Evolutionary conservation across 257 asterid species (phyloP).

Genomic region (Rehmannia glutinosa): DNA sequence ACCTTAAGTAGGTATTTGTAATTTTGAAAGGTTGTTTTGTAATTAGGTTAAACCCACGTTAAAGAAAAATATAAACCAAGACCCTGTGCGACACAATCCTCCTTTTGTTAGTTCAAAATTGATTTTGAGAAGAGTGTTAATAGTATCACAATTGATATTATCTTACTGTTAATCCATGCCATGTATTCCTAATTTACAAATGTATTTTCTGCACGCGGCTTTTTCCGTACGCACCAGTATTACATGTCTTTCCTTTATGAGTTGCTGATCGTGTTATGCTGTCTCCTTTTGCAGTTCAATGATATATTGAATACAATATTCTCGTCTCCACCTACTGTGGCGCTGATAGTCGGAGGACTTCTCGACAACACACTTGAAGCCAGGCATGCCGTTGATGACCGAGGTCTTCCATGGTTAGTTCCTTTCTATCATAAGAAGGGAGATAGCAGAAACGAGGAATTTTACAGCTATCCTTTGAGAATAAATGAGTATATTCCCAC

Average conservation of each 20-base stretch:
- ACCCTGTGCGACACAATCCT: too few species aligned
- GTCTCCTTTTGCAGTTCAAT: constrained; percentile 61
- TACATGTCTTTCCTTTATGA: background rate
- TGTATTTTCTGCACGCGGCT: background rate
- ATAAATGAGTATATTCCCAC: constrained; percentile 69
- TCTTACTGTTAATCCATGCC: too few species aligned
- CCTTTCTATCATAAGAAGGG: constrained; percentile 79
- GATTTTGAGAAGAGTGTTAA: too few species aligned
- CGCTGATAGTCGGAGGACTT: constrained; percentile 56
- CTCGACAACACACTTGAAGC: constrained; percentile 90
- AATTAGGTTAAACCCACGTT: too few species aligned
- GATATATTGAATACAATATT: constrained; percentile 80
- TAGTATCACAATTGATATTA: too few species aligned
- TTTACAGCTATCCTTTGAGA: constrained; percentile 78
- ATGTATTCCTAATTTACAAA: too few species aligned
- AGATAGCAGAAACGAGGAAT: constrained; percentile 84
- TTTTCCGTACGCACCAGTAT: too few species aligned
- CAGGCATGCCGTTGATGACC: constrained; percentile 40
- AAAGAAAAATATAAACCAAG: too few species aligned
- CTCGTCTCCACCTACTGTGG: constrained; percentile 86
- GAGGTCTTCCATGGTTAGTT: constrained; percentile 84
- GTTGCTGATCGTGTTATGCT: constrained; percentile 25
- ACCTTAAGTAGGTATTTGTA: too few species aligned
- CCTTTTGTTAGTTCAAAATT: too few species aligned
- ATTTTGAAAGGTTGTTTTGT: too few species aligned